phyloP scores from a whole-genome alignment of 2,329 filamentous ascomycete genomes.

The Cryphonectria naterciae region DNA sequence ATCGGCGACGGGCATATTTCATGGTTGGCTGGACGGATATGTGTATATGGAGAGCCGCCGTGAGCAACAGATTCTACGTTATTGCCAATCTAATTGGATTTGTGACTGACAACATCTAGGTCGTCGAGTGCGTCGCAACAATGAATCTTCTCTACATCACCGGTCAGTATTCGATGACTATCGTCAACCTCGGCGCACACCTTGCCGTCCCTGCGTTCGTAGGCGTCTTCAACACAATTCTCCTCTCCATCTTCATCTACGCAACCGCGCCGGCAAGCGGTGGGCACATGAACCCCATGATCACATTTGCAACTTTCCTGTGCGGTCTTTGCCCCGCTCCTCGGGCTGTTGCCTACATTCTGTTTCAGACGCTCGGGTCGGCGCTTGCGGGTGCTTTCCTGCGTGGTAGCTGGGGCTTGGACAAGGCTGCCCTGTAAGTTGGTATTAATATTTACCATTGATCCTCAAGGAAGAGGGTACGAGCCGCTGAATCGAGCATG shows the following conservation, averaged over 20 bases:
- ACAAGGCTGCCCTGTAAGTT: conserved; percentile 37
- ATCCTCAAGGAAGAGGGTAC: not conserved
- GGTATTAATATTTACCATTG: not conserved
- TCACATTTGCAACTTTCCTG: conserved; percentile 57
- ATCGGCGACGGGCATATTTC: conserved; percentile 34
- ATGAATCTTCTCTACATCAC: conserved; percentile 38
- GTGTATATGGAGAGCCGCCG: conserved; percentile 36
- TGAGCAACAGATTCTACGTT: conserved; percentile 21
- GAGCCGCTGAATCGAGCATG: not conserved
- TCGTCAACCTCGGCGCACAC: conserved; percentile 35
- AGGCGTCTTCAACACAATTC: conserved; percentile 44
- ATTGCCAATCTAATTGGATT: not conserved
- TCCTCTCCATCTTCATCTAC: conserved; percentile 54
- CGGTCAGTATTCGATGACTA: conserved; percentile 38
- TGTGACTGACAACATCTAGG: conserved; percentile 2
- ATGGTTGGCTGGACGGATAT: conserved; percentile 34
- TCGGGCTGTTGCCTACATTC: conserved; percentile 36
- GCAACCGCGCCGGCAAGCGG: conserved; percentile 52
- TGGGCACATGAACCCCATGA: conserved; percentile 57
- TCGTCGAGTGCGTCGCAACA: conserved; percentile 38
- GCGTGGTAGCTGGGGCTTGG: conserved; percentile 40
- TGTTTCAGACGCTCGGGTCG: not conserved
- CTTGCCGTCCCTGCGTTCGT: conserved; percentile 37
- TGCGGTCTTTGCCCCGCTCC: conserved; percentile 53
- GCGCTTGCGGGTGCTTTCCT: conserved; percentile 49